Evolutionary conservation across 2,329 filamentous ascomycete species (phyloP).

Genomic region (Cucurbitaria berberidis): DNA sequence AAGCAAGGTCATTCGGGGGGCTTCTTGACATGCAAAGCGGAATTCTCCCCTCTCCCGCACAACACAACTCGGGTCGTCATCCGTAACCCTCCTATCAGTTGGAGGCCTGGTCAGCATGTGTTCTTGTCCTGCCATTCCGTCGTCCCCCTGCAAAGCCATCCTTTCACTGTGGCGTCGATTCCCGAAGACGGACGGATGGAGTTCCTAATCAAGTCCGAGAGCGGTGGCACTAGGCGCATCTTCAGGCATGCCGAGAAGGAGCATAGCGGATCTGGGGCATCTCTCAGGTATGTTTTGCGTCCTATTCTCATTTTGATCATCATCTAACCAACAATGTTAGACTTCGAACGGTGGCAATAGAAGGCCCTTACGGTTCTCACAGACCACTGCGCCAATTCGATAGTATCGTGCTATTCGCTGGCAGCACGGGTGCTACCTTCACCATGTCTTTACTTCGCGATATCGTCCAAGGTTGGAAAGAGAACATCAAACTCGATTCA

Average conservation of each 20-base stretch:
- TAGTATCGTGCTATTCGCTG: constrained; percentile 64
- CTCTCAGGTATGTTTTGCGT: constrained; percentile 16
- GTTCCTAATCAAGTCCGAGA: constrained; percentile 62
- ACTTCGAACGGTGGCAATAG: constrained; percentile 54
- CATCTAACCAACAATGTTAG: constrained; percentile 7
- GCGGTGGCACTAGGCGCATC: constrained; percentile 59
- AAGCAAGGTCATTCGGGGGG: constrained; percentile 34
- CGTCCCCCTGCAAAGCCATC: constrained; percentile 66
- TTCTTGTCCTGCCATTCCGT: constrained; percentile 65
- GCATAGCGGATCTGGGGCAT: constrained; percentile 15
- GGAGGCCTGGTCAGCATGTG: constrained; percentile 68
- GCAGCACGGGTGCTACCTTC: constrained; percentile 66
- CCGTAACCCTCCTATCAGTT: constrained; percentile 60
- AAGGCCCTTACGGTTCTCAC: constrained; percentile 61
- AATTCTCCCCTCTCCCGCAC: constrained; percentile 57
- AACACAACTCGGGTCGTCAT: constrained; percentile 65
- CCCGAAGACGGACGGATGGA: constrained; percentile 62
- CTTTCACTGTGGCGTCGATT: constrained; percentile 67
- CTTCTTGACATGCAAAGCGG: constrained; percentile 47
- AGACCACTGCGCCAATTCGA: constrained; percentile 65
- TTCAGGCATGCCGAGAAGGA: constrained; percentile 58
- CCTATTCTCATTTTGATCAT: not conserved
- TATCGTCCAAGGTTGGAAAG: constrained; percentile 57
- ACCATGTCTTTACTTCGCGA: constrained; percentile 63
- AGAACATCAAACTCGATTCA: constrained; percentile 25